A percentile compares a stretch with the other conserved stretches of the same genome.
Conservation (phyloP, 441 rosid species). For the Adansonia rubrostipa region DNA sequence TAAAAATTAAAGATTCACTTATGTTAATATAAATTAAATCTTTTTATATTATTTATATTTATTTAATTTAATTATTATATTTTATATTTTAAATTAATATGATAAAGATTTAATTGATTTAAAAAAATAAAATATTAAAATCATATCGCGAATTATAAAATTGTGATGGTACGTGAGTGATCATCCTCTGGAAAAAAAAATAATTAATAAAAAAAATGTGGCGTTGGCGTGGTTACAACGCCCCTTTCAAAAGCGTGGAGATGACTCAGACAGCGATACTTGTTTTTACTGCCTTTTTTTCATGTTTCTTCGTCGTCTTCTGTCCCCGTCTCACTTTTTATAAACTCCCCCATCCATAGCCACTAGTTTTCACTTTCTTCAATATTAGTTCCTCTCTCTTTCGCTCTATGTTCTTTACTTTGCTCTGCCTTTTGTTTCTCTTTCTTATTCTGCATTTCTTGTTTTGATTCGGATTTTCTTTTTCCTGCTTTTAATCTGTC, state of each 20-base stretch:
- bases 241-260: conserved; percentile 32
- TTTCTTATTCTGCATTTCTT: conserved; percentile 65
- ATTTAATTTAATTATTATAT: too few relatives aligned
- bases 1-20: too few relatives aligned
- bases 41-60: too few relatives aligned
- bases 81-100: too few relatives aligned
- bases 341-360: background rate
- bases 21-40: too few relatives aligned
- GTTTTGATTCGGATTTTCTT: conserved; percentile 47
- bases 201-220: background rate
- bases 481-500: background rate
- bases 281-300: conserved; percentile 13
- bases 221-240: conserved; percentile 20
- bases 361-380: conserved; percentile 22
- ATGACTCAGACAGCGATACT: conserved; percentile 14
- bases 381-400: conserved; percentile 2
- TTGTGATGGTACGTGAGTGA: too few relatives aligned
- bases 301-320: conserved; percentile 19
- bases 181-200: too few relatives aligned
- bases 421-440: conserved; percentile 39
- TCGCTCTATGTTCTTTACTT: conserved; percentile 7
- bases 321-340: conserved; percentile 15
- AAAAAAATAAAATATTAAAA: too few relatives aligned
- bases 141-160: too few relatives aligned
- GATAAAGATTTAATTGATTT: too few relatives aligned